Evolutionary conservation across 768 basidiomycete species (phyloP).

Genomic region (Kwoniella pini): DNA sequence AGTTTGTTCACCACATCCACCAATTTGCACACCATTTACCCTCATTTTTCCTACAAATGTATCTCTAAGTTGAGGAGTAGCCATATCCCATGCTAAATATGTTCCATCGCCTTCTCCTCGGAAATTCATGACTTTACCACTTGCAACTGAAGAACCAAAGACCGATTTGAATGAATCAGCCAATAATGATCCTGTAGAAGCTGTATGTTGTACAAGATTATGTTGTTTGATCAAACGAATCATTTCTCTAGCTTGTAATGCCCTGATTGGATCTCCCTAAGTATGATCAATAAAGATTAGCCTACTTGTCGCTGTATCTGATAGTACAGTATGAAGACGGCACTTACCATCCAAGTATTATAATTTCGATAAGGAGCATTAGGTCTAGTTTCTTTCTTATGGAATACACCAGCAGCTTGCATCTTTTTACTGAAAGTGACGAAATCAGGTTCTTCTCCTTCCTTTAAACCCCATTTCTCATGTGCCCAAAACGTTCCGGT

Average conservation of each 20-base stretch:
- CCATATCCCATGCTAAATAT: conserved; percentile 56
- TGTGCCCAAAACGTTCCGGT: conserved; percentile 59
- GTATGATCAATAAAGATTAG: too few species aligned
- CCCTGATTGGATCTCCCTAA: conserved; percentile 55
- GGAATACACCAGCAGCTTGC: conserved; percentile 57
- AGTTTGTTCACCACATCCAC: conserved; percentile 47
- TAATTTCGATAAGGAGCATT: conserved; percentile 53
- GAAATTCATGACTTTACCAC: conserved; percentile 41
- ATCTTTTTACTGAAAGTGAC: conserved; percentile 58
- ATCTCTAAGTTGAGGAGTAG: conserved; percentile 45
- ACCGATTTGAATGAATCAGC: conserved; percentile 16
- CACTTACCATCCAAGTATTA: conserved; percentile 52
- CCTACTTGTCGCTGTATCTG: too few species aligned
- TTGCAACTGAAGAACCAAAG: conserved; percentile 3
- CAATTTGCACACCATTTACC: conserved; percentile 54
- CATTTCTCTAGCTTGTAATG: conserved; percentile 55
- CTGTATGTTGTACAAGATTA: conserved; percentile 54
- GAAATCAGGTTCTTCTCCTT: conserved; percentile 55
- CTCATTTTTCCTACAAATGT: conserved; percentile 50
- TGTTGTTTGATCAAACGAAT: conserved; percentile 54
- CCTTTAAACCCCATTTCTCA: conserved; percentile 55
- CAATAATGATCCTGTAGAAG: conserved; percentile 43
- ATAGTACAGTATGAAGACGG: too few species aligned
- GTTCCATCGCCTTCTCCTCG: conserved; percentile 55
- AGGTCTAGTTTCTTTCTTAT: conserved; percentile 54